These are phyloP conservation scores for Nepenthes alata DNA, from an alignment of 179 eudicot species.

Conservation along the genomic window DNA sequence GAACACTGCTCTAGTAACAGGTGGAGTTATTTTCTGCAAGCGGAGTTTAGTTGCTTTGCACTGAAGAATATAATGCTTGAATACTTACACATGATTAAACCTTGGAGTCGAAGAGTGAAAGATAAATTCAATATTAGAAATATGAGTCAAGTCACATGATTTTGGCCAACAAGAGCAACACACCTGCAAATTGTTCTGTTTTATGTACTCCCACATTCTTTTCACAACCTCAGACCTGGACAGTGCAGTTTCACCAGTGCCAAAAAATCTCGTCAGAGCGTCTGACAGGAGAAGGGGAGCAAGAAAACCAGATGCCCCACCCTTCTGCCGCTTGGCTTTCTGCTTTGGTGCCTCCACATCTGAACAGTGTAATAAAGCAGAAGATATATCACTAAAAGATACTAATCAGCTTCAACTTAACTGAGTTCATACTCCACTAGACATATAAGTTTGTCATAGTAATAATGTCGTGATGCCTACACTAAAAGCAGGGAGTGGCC, in stretches of 20 bases:
- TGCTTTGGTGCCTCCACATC: conserved; percentile 45
- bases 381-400: not conserved
- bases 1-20: too few species aligned
- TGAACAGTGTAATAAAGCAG: conserved; percentile 9
- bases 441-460: too few species aligned
- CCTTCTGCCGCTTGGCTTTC: conserved; percentile 54
- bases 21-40: too few species aligned
- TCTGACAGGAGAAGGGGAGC: conserved; percentile 66
- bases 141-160: too few species aligned
- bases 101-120: not conserved
- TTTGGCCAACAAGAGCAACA: not conserved
- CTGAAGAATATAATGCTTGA: too few species aligned
- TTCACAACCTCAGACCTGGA: conserved; percentile 60
- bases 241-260: conserved; percentile 75
- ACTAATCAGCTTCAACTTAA: not conserved
- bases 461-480: too few species aligned
- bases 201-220: conserved; percentile 82
- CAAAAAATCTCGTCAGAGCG: conserved; percentile 68
- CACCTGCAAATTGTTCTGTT: conserved; percentile 80
- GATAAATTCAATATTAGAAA: not conserved
- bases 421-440: too few species aligned
- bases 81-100: too few species aligned
- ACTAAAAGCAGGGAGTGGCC: too few species aligned
- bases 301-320: conserved; percentile 48
- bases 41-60: too few species aligned